Evolutionary conservation across 176 grass and related monocot species (phyloP), one percentile per base, ranked within the genome.

Genomic region (Phyllostachys edulis): DNA sequence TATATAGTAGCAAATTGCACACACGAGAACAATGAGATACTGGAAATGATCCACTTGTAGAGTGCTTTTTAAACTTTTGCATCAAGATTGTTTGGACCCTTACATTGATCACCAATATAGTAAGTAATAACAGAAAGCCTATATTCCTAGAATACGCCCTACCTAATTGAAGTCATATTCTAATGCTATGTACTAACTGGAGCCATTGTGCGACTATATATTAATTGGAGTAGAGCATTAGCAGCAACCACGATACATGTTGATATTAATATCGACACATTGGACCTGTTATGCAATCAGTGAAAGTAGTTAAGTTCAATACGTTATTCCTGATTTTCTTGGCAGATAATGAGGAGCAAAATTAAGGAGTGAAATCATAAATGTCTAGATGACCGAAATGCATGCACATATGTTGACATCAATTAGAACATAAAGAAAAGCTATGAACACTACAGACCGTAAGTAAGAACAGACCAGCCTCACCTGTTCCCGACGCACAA

Each of bases 401-500:
- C 14, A 29, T 83, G 44, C 18, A 4, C 1, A 49, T 50, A 15
- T 66, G 4, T 44, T 39, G 39, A 20, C 40, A 50, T 29, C 21
- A 59, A 61, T 9, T 64, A 26, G 29, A 71, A 26, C 26, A 15
- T 49, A 49, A 39, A 40, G 10, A 66, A 38, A 62, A 20, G 57
- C 2, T 50, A 46, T 38, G 17, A 56, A 61, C 12, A 54, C 41
- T 59, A 57, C 21, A 15, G 5, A 59, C 37, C 34, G 9, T 27
- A 47, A 42, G 50, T 67, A 52, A 34, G 20, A 66, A 42, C 15
- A n/a, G 13, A 37, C 41, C 2, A 0, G 14, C 0, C 87, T 93
- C 68, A 98, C 93, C 89, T 98, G 75, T 38, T 95, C 91, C 26
- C 71, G 59, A 12, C 26, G 82, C 37, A 98, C 91, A 85, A 95